Evolutionary conservation across 495 filamentous ascomycete species (phyloP).

Genomic region (Pseudoneurospora amorphoporcata): DNA sequence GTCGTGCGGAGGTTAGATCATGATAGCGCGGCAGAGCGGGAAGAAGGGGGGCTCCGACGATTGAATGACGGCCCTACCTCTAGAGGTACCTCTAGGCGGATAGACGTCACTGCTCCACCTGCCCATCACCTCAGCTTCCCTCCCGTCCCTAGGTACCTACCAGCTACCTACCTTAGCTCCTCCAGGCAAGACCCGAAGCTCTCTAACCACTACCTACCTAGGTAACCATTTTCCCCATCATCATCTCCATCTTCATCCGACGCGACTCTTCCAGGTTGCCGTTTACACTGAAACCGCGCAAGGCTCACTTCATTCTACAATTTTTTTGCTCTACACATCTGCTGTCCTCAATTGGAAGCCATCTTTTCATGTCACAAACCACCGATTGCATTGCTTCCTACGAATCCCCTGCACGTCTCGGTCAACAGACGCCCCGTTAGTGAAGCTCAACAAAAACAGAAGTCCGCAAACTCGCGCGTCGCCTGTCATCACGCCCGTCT

Average conservation of each 20-base stretch:
- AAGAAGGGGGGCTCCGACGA: not conserved
- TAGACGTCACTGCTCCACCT: not conserved
- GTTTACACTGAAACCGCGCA: not conserved
- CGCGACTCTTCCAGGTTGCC: not conserved
- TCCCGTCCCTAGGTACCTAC: not conserved
- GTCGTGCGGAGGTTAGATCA: not conserved
- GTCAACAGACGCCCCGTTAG: not conserved
- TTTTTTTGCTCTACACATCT: not conserved
- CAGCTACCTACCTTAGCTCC: not conserved
- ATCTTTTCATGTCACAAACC: not conserved
- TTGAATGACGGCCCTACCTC: not conserved
- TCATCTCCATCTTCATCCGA: not conserved
- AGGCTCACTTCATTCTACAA: not conserved
- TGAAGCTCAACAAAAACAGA: not conserved
- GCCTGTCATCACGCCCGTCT: not conserved
- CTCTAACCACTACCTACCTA: not conserved
- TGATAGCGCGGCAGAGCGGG: not conserved
- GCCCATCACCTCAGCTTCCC: not conserved
- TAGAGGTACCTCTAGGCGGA: not conserved
- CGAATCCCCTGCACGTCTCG: not conserved
- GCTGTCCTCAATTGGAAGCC: not conserved
- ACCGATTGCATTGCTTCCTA: not conserved
- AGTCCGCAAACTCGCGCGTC: not conserved
- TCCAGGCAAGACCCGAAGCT: not conserved
- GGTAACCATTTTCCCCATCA: not conserved